Evolutionary conservation across 2,329 filamentous ascomycete genomes (phyloP), one percentile per base, ranked within the genome.

Genomic region (Alternaria panax): DNA sequence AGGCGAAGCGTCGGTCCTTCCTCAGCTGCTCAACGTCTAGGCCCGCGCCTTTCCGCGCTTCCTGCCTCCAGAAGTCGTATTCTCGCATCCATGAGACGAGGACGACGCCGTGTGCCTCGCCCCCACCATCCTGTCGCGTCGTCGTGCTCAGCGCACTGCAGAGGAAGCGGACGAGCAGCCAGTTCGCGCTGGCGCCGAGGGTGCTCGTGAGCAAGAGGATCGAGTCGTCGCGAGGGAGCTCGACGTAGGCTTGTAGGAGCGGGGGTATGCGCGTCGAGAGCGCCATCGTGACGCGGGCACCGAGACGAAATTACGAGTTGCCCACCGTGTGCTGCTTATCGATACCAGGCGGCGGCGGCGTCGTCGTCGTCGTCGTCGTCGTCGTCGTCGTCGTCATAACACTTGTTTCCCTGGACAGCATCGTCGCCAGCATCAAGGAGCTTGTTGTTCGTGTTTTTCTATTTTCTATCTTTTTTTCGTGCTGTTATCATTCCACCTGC

Each of bases 81-180:
- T 94, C 90, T 60, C 92, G 85, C 78, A 96, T 80, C 79, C 95
- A 97, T 80, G 91, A 96, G 58, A 95, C 88, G 3, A 97, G 82
- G 3, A 97, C 83, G 1, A 97, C 78, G 18, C 75, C 76, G 9
- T 66, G 65, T 6, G 63, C 68, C 16, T 69, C 65, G 30, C 54
- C 66, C 63, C 72, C 70, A 3, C 66, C 72, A 69, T 79, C 71
- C 28, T 73, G 63, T 7, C 45, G 52, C 32, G 20, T 51, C 7
- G 25, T 32, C 25, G 54, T 63, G 57, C 59, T 68, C 34, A 88
- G 72, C 16, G 82, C 79, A 48, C 80, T 80, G 73, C 82, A 80
- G 25, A 86, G 71, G 56, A 83, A 84, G 32, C 86, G 80, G 11
- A 86, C 67, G 0, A 84, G 72, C 22, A 88, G 79, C 87, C 87